Percentiles rank a stretch among this genome's conserved stretches.
Conservation (phyloP, 1,284 basidiomycete genomes). For the Polyporus tsugae region DNA sequence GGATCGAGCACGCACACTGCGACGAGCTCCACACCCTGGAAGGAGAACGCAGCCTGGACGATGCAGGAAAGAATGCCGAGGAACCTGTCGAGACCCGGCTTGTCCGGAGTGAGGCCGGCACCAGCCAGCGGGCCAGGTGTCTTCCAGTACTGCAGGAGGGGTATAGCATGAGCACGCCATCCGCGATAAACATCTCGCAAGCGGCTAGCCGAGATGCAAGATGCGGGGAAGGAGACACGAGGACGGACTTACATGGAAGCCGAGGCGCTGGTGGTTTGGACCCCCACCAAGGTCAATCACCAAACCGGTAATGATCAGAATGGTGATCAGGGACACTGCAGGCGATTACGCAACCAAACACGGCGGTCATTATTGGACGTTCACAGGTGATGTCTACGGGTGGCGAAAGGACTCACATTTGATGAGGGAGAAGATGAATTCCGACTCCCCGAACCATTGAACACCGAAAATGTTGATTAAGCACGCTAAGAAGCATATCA, state of each 20-base stretch:
- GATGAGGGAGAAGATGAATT: constrained; percentile 71
- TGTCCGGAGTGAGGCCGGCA: constrained; percentile 54
- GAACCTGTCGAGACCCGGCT: constrained; percentile 62
- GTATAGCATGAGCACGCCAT: background rate
- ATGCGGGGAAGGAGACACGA: background rate
- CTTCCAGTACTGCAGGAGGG: constrained; percentile 66
- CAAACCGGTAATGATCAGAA: constrained; percentile 70
- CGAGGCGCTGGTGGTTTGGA: constrained; percentile 62
- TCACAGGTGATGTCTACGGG: background rate
- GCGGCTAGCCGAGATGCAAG: background rate
- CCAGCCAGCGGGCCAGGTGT: constrained; percentile 68
- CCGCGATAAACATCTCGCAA: constrained; percentile 1
- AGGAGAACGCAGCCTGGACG: constrained; percentile 85
- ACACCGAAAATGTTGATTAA: constrained; percentile 83
- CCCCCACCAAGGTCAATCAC: constrained; percentile 79
- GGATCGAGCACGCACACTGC: constrained; percentile 61
- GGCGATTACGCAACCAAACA: background rate
- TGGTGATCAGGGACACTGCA: constrained; percentile 62
- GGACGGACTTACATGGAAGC: constrained; percentile 59
- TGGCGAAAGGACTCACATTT: constrained; percentile 53
- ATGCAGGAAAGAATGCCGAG: constrained; percentile 73
- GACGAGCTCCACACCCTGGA: constrained; percentile 86
- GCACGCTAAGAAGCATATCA: constrained; percentile 66
- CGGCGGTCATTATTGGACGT: background rate
- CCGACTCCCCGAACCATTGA: constrained; percentile 57